A percentile compares a stretch with the other conserved stretches of the same genome.
Conservation (phyloP, 345 rosid genomes). For the Moringa oleifera region DNA sequence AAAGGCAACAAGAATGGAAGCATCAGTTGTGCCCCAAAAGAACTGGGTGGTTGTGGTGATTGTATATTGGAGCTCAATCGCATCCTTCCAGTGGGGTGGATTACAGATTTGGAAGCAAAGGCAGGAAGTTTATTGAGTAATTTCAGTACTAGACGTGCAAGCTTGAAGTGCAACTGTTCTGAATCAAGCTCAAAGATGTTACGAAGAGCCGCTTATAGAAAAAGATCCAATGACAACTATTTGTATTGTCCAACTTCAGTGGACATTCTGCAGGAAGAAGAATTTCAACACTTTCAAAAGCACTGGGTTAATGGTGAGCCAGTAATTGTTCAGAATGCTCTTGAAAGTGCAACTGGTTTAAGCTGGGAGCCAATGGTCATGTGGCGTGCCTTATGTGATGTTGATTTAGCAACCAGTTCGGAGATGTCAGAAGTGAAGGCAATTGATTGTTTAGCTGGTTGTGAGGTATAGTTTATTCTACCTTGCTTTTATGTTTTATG, state of each 20-base stretch:
- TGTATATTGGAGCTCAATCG: constrained; percentile 58
- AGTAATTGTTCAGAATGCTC: constrained; percentile 55
- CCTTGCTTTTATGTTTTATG: neutral
- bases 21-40: constrained; percentile 57
- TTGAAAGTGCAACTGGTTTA: constrained; percentile 48
- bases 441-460: constrained; percentile 68
- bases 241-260: constrained; percentile 49
- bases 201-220: constrained; percentile 54
- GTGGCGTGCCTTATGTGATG: constrained; percentile 78
- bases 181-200: constrained; percentile 19
- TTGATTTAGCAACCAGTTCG: constrained; percentile 33
- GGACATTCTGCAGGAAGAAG: constrained; percentile 32
- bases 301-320: constrained; percentile 89
- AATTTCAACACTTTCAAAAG: constrained; percentile 47
- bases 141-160: constrained; percentile 15
- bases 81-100: constrained; percentile 45
- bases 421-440: constrained; percentile 64
- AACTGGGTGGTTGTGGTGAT: constrained; percentile 76
- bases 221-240: constrained; percentile 48
- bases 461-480: constrained; percentile 43
- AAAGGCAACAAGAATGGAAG: constrained; percentile 42
- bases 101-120: constrained; percentile 40
- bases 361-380: constrained; percentile 99
- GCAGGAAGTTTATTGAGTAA: constrained; percentile 29
- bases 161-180: constrained; percentile 14